A percentile compares a stretch with the other conserved stretches of the same genome.
Conservation (phyloP, 2,329 filamentous ascomycete species). For the Stemphylium lycopersici region DNA sequence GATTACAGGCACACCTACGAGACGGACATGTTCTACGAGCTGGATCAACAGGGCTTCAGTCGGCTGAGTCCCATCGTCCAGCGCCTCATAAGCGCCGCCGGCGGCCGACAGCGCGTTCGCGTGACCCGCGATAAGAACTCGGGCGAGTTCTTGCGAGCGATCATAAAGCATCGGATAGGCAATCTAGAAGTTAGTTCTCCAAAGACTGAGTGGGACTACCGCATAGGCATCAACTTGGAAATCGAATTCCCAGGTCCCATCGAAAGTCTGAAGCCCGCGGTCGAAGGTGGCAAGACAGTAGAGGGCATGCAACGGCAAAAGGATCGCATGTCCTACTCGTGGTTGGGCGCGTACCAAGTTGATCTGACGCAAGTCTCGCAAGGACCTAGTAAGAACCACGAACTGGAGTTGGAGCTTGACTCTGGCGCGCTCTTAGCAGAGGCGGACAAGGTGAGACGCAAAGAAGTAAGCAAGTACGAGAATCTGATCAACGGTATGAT, state of each 20-base stretch:
- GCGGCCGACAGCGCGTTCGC: slow-evolving; percentile 37
- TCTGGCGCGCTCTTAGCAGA: slow-evolving; percentile 69
- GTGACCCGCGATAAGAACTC: slow-evolving; percentile 79
- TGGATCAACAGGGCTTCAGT: slow-evolving; percentile 58
- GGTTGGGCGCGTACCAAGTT: slow-evolving; percentile 79
- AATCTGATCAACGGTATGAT: slow-evolving; percentile 75
- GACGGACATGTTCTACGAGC: slow-evolving; percentile 75
- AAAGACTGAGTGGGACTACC: slow-evolving; percentile 79
- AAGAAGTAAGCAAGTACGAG: slow-evolving; percentile 56
- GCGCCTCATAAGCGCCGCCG: slow-evolving; percentile 58
- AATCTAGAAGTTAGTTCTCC: slow-evolving; percentile 90
- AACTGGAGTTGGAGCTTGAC: slow-evolving; percentile 80
- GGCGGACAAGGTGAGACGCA: slow-evolving; percentile 63
- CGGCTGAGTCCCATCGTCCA: slow-evolving; percentile 58
- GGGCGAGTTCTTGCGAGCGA: slow-evolving; percentile 73
- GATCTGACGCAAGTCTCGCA: slow-evolving; percentile 88
- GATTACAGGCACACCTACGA: slow-evolving; percentile 84
- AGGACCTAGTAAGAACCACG: slow-evolving; percentile 69
- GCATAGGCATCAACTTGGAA: slow-evolving; percentile 93
- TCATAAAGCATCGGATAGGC: slow-evolving; percentile 87
- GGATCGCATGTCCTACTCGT: slow-evolving; percentile 88
- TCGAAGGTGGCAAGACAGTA: slow-evolving; percentile 51
- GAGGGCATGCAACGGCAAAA: slow-evolving; percentile 71
- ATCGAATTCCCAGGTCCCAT: slow-evolving; percentile 76
- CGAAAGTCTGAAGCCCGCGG: slow-evolving; percentile 56